These are phyloP conservation scores for Nemophila menziesii DNA, from an alignment of 257 asterid genomes.

Conservation along the genomic window DNA sequence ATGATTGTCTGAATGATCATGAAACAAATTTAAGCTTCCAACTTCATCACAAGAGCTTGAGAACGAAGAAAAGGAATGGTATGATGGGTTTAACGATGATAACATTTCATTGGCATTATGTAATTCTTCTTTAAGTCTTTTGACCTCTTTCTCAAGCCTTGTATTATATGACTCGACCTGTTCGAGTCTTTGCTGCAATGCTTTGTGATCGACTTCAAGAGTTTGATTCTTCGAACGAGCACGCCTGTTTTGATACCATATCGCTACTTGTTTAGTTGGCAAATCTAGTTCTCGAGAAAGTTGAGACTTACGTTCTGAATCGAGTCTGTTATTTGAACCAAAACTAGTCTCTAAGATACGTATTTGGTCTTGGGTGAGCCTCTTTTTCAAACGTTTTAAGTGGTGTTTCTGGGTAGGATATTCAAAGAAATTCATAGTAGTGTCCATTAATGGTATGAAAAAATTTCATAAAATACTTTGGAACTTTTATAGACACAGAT, in stretches of 20 bases:
- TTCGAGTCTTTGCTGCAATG: constrained; percentile 29
- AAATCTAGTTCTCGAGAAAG: constrained; percentile 44
- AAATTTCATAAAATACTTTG: not conserved
- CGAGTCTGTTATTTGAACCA: constrained; percentile 39
- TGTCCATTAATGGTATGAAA: not conserved
- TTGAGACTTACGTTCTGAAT: constrained; percentile 35
- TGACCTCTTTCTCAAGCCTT: constrained; percentile 31
- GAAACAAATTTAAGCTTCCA: constrained; percentile 24
- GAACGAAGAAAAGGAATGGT: constrained; percentile 20
- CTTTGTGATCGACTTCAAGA: constrained; percentile 38
- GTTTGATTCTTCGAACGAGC: constrained; percentile 55
- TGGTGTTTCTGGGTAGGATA: constrained; percentile 15
- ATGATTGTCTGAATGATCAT: constrained; percentile 14
- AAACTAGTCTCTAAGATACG: constrained; percentile 38
- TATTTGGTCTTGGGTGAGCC: constrained; percentile 45
- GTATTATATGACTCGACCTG: constrained; percentile 25
- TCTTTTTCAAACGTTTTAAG: constrained; percentile 31
- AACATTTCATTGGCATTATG: constrained; percentile 21
- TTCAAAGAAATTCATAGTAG: constrained; percentile 23
- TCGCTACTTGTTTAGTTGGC: constrained; percentile 49
- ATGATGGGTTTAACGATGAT: constrained; percentile 12
- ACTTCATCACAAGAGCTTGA: constrained; percentile 40
- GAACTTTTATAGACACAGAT: not conserved
- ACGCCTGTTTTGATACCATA: constrained; percentile 72
- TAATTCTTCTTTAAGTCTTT: constrained; percentile 35